Evolutionary conservation across 768 basidiomycete genomes (phyloP).

Genomic region (Kwoniella sp.): DNA sequence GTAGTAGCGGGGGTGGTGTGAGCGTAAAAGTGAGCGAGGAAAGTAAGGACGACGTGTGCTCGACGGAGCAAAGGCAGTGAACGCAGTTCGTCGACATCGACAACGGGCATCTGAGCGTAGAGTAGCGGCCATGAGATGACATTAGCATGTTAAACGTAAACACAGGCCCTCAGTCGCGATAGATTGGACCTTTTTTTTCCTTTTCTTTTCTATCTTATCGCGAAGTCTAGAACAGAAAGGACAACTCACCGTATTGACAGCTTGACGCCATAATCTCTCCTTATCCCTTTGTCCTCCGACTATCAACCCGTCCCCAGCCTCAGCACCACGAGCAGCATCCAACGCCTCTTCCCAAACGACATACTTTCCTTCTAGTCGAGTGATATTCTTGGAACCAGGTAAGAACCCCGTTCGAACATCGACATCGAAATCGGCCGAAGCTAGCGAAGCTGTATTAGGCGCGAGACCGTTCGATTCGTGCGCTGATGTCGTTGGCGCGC

Average conservation of each 20-base stretch:
- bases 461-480: conserved; percentile 47
- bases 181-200: no score
- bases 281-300: conserved; percentile 55
- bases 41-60: conserved; percentile 85
- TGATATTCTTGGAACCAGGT: conserved; percentile 72
- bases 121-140: no score
- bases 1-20: conserved; percentile 59
- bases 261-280: conserved; percentile 67
- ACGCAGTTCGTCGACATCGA: conserved; percentile 64
- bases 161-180: no score
- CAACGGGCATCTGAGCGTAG: conserved; percentile 67
- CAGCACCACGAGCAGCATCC: conserved; percentile 59
- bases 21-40: conserved; percentile 85
- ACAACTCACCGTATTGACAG: conserved; percentile 65
- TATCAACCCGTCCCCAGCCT: conserved; percentile 46
- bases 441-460: conserved; percentile 66
- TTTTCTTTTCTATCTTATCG: background rate
- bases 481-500: conserved; percentile 36
- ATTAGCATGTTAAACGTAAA: background rate
- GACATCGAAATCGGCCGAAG: conserved; percentile 88
- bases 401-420: conserved; percentile 89
- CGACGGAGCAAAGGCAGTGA: conserved; percentile 72
- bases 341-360: conserved; percentile 69
- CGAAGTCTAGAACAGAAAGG: background rate
- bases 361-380: conserved; percentile 66